Evolutionary conservation across 768 basidiomycete genomes (phyloP), one percentile per base, ranked within the genome.

Genomic region (Suillus fuscotomentosus): DNA sequence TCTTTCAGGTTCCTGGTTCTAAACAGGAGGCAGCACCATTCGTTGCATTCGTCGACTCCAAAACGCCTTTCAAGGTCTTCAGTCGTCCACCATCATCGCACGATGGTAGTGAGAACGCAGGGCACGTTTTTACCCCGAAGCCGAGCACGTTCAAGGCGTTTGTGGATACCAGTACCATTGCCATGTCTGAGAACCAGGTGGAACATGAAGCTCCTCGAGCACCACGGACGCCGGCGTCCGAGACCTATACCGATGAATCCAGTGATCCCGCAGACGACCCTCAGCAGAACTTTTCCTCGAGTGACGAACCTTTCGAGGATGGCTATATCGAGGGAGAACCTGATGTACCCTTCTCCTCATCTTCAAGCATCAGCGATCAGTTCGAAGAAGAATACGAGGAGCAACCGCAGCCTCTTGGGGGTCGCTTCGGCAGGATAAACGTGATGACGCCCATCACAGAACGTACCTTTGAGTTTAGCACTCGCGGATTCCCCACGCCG

Each of bases 401-500:
- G 47, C 72, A 76, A 60, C 71, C 69, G 42, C 74, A 74, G 20
- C 89, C 90, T 36, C 80, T 89, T 60, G 90, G 89, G 17, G 88
- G 91, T 20, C 85, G 92, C 34, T 91, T 92, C 72, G 91, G 90
- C 42, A 82, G 84, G 64, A 92, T 98, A 77, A 88, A 91, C 71
- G 89, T 96, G 63, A 95, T 99, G 95, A 99, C 97, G 10, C 97
- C 97, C 3, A 98, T 99, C 75, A 94, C 94, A 14, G 97, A 99
- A 76, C 84, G 96, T 48, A 99, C 97, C 11, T 86, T 86, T 70
- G 97, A 99, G 76, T 96, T 82, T 73, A 90, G 87, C 69, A 90
- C 86, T 17, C 80, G 86, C 64, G 74, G 74, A 27, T 69, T 77
- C 47, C 76, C 77, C 54, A 70, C 76, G 65, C 65, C 79, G 68